phyloP scores from a whole-genome alignment of 805 yeast genomes.

The Candida hungchunana region DNA sequence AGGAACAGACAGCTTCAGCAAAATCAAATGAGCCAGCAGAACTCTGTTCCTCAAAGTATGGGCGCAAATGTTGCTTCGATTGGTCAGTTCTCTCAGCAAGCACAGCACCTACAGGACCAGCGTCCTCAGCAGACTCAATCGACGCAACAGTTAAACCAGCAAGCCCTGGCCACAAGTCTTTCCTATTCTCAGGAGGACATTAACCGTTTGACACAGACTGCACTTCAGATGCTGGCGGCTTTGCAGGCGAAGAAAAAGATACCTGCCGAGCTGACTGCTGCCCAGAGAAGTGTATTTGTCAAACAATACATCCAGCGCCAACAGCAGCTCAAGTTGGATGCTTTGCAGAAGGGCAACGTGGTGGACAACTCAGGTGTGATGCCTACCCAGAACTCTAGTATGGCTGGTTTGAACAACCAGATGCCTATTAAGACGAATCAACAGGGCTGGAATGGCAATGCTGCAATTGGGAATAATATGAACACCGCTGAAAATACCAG shows the following conservation, averaged over 20 bases:
- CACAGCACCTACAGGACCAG: conserved; percentile 6
- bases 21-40: conserved; percentile 9
- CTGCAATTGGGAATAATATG: no score
- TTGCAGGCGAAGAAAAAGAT: conserved; percentile 24
- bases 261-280: conserved; percentile 21
- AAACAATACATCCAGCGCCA: conserved; percentile 25
- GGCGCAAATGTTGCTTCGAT: no score
- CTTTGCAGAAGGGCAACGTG: conserved; percentile 1
- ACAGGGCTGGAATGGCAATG: conserved; percentile 12
- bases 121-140: conserved; percentile 8
- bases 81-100: conserved; percentile 25
- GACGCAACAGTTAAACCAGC: conserved; percentile 3
- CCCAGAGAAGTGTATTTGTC: conserved; percentile 23
- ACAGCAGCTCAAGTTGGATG: conserved; percentile 19
- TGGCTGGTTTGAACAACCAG: neutral
- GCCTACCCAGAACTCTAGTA: neutral
- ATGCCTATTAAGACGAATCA: conserved; percentile 3
- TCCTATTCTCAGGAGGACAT: conserved; percentile 15
- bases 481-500: no score
- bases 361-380: neutral
- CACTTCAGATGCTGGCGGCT: conserved; percentile 21
- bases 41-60: no score
- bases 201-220: conserved; percentile 22
- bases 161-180: conserved; percentile 9
- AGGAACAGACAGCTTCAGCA: conserved; percentile 29